Conservation (phyloP, 2,329 filamentous ascomycete genomes). For the Colletotrichum sp. region DNA sequence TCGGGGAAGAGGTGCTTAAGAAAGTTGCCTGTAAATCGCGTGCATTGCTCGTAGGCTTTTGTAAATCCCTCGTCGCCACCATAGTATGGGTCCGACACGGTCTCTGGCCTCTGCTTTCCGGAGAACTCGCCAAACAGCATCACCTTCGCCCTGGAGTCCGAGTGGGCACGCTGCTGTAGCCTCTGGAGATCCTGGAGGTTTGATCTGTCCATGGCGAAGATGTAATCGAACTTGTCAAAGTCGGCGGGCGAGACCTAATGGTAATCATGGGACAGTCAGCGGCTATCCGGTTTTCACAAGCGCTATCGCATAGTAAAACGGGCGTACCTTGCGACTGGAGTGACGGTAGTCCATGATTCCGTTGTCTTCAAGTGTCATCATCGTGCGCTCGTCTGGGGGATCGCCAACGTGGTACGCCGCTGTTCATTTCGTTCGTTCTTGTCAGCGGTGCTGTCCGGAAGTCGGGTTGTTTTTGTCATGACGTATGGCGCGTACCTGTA, state of each 20-base stretch:
- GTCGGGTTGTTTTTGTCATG: not conserved
- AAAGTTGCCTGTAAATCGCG: constrained; percentile 79
- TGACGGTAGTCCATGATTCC: constrained; percentile 81
- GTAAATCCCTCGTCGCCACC: constrained; percentile 83
- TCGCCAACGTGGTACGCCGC: constrained; percentile 84
- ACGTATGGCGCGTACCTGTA: constrained; percentile 58
- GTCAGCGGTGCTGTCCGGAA: not conserved
- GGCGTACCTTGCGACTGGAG: constrained; percentile 74
- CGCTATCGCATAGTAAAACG: not conserved
- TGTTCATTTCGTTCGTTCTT: constrained; percentile 27
- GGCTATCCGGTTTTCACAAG: not conserved
- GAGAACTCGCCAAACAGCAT: constrained; percentile 87
- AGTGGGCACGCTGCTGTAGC: constrained; percentile 61
- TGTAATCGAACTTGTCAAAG: constrained; percentile 87
- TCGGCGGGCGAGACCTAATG: constrained; percentile 65
- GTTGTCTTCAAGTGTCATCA: constrained; percentile 76
- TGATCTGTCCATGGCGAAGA: constrained; percentile 90
- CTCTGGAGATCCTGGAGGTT: constrained; percentile 77
- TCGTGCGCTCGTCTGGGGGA: constrained; percentile 80
- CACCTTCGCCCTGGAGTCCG: constrained; percentile 67
- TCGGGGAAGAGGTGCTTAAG: constrained; percentile 62
- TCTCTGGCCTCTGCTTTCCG: constrained; percentile 68
- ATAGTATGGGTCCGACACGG: constrained; percentile 91
- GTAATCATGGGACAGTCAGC: not conserved
- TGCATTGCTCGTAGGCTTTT: constrained; percentile 84